Base-by-base conservation (phyloP, 108 stramenopile genomes). In the Cyclostephanos tholiformis region DNA sequence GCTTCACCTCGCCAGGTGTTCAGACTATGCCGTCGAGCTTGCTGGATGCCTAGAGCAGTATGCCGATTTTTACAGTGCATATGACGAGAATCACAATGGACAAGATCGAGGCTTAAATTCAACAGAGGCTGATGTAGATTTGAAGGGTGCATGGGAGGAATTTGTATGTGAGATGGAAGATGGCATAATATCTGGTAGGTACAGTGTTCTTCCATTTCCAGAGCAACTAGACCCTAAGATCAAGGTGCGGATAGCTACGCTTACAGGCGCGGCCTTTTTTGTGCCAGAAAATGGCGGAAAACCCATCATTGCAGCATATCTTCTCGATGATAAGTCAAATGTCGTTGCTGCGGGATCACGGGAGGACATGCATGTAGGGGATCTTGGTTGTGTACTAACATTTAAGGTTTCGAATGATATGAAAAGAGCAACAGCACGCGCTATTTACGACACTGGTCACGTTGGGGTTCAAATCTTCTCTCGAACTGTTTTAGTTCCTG, bases 301-400 rank as follows among this genome's bases (percentile, higher is more conserved):
- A 6, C 35, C 71, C 23, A 64, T 86, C n/a, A 49, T 86, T 60
- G 56, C 67, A 41, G 85, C 80, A n/a, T 86, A 86, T 38, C 69
- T 86, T 23, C n/a, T 77, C 23, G 82, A 84, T 67, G 61, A 86
- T 35, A 25, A 57, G 26, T 71, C 66, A 9, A 57, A 75, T 51
- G 52, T 86, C 36, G 29, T 86, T 29, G 85, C 83, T 35, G 85
- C 85, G 22, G 85, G 79, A 55, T 81, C 85, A 13, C 69, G 67
- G 55, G 76, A 84, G 30, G 85, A 86, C 51, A 74, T 86, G 78
- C 51, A 76, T 26, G 75, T 83, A 68, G 68, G 50, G 14, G 60
- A 62, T 60, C 70, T 69, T 64, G 82, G 82, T 9, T 78, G 82
- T 38, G 65, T 71, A 2, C 30, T 82, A 35, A 75, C 62, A 46